phyloP scores from a whole-genome alignment of 306 rosid genomes.

The Gynostemma pentaphyllum region DNA sequence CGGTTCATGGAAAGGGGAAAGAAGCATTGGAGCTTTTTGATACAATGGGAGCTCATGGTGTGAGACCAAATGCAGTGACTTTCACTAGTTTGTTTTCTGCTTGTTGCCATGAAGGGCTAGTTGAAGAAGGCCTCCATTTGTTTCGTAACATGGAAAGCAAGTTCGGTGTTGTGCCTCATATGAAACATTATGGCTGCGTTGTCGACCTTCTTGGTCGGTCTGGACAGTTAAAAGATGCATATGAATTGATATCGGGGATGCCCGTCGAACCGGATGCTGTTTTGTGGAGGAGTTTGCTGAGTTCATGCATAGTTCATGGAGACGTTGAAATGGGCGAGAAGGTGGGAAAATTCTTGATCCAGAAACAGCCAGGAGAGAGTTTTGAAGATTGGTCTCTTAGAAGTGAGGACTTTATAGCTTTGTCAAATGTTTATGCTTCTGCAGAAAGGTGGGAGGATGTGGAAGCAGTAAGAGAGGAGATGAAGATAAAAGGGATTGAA shows the following conservation, averaged over 20 bases:
- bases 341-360: slow-evolving; percentile 62
- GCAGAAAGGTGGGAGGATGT: slow-evolving; percentile 62
- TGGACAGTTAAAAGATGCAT: slow-evolving; percentile 50
- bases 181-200: slow-evolving; percentile 55
- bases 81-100: slow-evolving; percentile 42
- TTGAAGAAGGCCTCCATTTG: slow-evolving; percentile 44
- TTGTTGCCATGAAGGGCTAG: slow-evolving; percentile 59
- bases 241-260: slow-evolving; percentile 42
- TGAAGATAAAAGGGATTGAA: slow-evolving; percentile 42
- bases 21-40: slow-evolving; percentile 48
- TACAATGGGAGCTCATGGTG: slow-evolving; percentile 37
- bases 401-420: slow-evolving; percentile 62
- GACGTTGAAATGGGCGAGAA: slow-evolving; percentile 59
- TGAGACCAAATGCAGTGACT: slow-evolving; percentile 47
- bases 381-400: slow-evolving; percentile 16
- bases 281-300: slow-evolving; percentile 62
- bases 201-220: slow-evolving; percentile 66
- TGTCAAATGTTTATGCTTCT: slow-evolving; percentile 70
- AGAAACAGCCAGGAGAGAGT: slow-evolving; percentile 14
- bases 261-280: slow-evolving; percentile 42
- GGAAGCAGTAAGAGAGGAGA: slow-evolving; percentile 46
- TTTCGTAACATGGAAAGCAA: slow-evolving; percentile 33
- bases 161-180: slow-evolving; percentile 35
- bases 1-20: slow-evolving; percentile 63
- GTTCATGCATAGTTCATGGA: slow-evolving; percentile 58